Conservation (phyloP, 2,329 filamentous ascomycete genomes). For the Onygena corvina region DNA sequence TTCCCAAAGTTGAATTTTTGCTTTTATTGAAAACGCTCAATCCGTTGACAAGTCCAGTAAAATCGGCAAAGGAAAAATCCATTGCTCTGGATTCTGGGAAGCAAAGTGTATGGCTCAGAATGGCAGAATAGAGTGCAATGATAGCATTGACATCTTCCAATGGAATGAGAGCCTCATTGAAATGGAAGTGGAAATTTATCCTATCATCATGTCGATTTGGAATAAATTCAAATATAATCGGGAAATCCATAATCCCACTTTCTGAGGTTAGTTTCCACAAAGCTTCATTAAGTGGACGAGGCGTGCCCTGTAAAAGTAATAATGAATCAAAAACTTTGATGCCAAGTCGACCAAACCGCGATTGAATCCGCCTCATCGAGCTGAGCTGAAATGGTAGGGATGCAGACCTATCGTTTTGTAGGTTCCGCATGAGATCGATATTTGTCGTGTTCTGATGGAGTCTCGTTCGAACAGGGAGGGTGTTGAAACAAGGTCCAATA, state of each 20-base stretch:
- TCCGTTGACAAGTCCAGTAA: not conserved
- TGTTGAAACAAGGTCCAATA: slow-evolving; percentile 89
- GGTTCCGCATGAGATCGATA: slow-evolving; percentile 44
- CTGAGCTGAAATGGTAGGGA: slow-evolving; percentile 60
- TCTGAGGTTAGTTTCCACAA: slow-evolving; percentile 44
- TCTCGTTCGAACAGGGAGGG: slow-evolving; percentile 57
- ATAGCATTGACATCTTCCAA: slow-evolving; percentile 19
- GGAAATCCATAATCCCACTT: slow-evolving; percentile 49
- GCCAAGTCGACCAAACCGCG: slow-evolving; percentile 35
- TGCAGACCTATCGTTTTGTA: slow-evolving; percentile 52
- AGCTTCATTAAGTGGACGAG: slow-evolving; percentile 32
- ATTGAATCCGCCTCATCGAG: slow-evolving; percentile 59
- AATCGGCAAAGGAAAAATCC: slow-evolving; percentile 15
- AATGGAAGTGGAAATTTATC: slow-evolving; percentile 52
- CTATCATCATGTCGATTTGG: slow-evolving; percentile 44
- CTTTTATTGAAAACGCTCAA: slow-evolving; percentile 13
- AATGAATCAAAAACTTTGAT: slow-evolving; percentile 64
- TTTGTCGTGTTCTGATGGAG: slow-evolving; percentile 41
- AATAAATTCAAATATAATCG: slow-evolving; percentile 63
- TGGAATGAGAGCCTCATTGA: slow-evolving; percentile 31
- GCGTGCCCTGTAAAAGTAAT: slow-evolving; percentile 60
- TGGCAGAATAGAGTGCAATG: slow-evolving; percentile 22
- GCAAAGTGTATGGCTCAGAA: slow-evolving; percentile 26
- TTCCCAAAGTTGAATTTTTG: slow-evolving; percentile 8
- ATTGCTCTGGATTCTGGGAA: slow-evolving; percentile 24